Conservation (phyloP, 331 rosid genomes). For the Quercus phellos region DNA sequence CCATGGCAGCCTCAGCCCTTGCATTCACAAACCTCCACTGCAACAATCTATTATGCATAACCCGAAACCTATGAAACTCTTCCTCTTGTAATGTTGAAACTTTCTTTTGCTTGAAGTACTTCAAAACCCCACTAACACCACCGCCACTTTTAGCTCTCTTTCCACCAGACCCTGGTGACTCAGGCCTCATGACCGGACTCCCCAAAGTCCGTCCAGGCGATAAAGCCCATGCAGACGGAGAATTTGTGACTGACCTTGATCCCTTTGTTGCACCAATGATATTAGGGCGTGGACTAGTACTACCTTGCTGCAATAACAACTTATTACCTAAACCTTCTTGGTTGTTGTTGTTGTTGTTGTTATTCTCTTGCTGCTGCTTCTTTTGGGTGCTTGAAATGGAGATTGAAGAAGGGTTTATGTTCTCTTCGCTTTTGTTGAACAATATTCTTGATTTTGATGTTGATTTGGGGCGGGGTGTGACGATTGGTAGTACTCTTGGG, state of each 20-base stretch:
- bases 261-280: constrained; percentile 23
- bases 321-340: constrained; percentile 17
- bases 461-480: constrained; percentile 42
- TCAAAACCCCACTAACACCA: constrained; percentile 46
- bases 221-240: constrained; percentile 79
- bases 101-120: constrained; percentile 61
- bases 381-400: not conserved
- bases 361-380: constrained; percentile 22
- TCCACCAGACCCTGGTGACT: not conserved
- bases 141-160: constrained; percentile 3
- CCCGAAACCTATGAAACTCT: constrained; percentile 44
- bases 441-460: constrained; percentile 29
- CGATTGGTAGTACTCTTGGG: constrained; percentile 26
- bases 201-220: constrained; percentile 50
- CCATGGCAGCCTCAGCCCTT: constrained; percentile 37
- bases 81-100: constrained; percentile 40
- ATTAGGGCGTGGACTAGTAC: constrained; percentile 28
- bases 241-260: not conserved
- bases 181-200: not conserved
- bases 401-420: not conserved
- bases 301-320: constrained; percentile 25
- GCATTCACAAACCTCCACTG: constrained; percentile 78
- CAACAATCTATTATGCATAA: constrained; percentile 52
- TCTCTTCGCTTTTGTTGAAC: constrained; percentile 24
- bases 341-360: not conserved